A percentile compares a stretch with the other conserved stretches of the same genome.
These are phyloP conservation scores for Zea luxurians DNA, from an alignment of 176 grass and related monocot species.

Conservation along the genomic window DNA sequence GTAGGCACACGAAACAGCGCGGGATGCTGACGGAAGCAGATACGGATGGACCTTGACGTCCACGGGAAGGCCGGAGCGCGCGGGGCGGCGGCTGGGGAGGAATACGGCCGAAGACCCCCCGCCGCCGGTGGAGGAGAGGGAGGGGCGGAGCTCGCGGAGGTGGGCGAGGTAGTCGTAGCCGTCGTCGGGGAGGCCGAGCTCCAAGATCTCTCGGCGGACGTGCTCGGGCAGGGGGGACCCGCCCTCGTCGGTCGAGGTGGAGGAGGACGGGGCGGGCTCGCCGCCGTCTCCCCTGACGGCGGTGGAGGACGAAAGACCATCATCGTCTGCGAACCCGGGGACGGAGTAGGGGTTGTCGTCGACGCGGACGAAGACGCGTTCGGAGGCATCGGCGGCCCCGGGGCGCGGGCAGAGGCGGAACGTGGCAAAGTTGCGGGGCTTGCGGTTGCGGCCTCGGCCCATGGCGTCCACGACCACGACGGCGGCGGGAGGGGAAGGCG, in stretches of 20 bases:
- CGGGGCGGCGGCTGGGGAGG: constrained; percentile 48
- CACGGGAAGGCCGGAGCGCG: constrained; percentile 40
- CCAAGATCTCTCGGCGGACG: constrained; percentile 68
- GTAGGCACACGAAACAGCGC: neutral
- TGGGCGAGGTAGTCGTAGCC: constrained; percentile 87
- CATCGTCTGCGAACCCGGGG: constrained; percentile 53
- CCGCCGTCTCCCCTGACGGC: constrained; percentile 23
- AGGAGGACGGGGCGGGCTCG: neutral
- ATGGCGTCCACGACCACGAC: constrained; percentile 33
- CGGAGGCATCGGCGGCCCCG: constrained; percentile 48
- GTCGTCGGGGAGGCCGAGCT: constrained; percentile 83
- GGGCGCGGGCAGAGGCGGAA: constrained; percentile 81
- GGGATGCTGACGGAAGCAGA: neutral
- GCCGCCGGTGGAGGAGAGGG: constrained; percentile 50
- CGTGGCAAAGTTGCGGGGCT: constrained; percentile 69
- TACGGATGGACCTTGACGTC: constrained; percentile 66
- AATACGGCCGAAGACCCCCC: constrained; percentile 57
- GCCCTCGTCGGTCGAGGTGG: constrained; percentile 4
- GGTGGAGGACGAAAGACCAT: constrained; percentile 17
- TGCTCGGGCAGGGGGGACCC: constrained; percentile 27
- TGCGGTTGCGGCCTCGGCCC: constrained; percentile 49
- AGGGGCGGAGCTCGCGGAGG: constrained; percentile 72
- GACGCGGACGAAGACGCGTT: constrained; percentile 83
- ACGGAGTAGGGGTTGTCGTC: constrained; percentile 65
- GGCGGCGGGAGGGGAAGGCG: neutral